Evolutionary conservation across 441 rosid genomes (phyloP).

Genomic region (Syzygium syzygioides): DNA sequence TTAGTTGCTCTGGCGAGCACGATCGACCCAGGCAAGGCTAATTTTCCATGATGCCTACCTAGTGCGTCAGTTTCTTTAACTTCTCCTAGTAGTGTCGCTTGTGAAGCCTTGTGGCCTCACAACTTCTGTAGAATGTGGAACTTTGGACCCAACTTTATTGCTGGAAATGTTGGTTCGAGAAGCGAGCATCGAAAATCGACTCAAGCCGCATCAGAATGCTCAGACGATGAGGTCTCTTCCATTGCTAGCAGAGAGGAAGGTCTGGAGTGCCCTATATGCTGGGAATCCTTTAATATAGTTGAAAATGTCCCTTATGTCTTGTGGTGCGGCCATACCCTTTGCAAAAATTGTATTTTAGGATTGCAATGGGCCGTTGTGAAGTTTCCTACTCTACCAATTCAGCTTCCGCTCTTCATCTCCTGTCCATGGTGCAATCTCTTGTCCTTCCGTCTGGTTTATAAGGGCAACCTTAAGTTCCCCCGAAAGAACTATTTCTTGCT

Average conservation of each 20-base stretch:
- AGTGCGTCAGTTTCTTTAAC: conserved; percentile 9
- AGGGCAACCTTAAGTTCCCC: conserved; percentile 65
- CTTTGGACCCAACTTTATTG: conserved; percentile 63
- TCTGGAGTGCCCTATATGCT: conserved; percentile 80
- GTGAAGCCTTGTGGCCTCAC: background rate
- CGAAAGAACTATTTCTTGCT: conserved; percentile 76
- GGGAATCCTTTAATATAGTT: conserved; percentile 79
- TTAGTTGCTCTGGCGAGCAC: background rate
- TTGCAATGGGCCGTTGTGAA: conserved; percentile 63
- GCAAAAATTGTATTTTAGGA: conserved; percentile 71
- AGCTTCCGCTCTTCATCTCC: conserved; percentile 72
- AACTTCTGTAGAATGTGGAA: conserved; percentile 61
- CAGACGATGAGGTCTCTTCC: conserved; percentile 61
- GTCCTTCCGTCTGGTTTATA: conserved; percentile 58
- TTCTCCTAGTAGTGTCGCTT: conserved; percentile 16
- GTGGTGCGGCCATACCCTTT: conserved; percentile 92
- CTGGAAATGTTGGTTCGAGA: conserved; percentile 46
- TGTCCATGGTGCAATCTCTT: conserved; percentile 87
- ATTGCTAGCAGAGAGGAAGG: conserved; percentile 42
- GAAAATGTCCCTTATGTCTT: conserved; percentile 79
- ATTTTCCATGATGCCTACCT: conserved; percentile 1
- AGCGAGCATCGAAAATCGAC: conserved; percentile 18
- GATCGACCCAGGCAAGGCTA: background rate
- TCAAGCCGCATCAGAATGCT: conserved; percentile 43
- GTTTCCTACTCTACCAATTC: conserved; percentile 53